Percentiles rank a stretch among this genome's conserved stretches.
Conservation (phyloP, 257 asterid species). For the Schizonepeta tenuifolia region DNA sequence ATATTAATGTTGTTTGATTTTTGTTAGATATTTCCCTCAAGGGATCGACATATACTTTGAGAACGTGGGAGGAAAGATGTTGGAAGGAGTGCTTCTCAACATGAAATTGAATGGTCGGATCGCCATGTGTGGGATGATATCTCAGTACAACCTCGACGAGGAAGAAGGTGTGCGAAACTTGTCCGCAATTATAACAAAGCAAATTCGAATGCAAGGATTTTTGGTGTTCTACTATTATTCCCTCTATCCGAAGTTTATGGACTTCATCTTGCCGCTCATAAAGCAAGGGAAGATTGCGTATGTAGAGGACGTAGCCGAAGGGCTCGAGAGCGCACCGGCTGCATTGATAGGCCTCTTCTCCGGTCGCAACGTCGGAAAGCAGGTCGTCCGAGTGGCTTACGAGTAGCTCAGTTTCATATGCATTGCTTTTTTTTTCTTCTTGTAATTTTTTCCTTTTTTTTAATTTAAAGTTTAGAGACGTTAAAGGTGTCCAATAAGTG, state of each 20-base stretch:
- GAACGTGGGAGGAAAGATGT: no score
- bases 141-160: slow-evolving; percentile 46
- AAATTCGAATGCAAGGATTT: slow-evolving; percentile 53
- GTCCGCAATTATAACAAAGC: slow-evolving; percentile 37
- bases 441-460: no score
- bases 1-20: background rate
- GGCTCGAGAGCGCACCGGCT: slow-evolving; percentile 51
- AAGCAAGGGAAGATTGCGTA: slow-evolving; percentile 44
- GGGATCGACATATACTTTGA: no score
- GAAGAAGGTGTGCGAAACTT: slow-evolving; percentile 46
- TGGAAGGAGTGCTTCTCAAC: slow-evolving; percentile 53
- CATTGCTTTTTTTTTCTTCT: no score
- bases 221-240: slow-evolving; percentile 23
- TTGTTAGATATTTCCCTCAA: no score
- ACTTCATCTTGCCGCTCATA: slow-evolving; percentile 37
- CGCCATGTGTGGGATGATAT: slow-evolving; percentile 53
- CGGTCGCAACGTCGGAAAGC: slow-evolving; percentile 55
- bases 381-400: slow-evolving; percentile 41
- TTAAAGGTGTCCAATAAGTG: no score
- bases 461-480: no score
- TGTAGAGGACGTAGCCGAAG: slow-evolving; percentile 51
- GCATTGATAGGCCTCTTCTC: slow-evolving; percentile 51
- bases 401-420: slow-evolving; percentile 15
- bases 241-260: slow-evolving; percentile 41
- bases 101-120: slow-evolving; percentile 51